Conservation (phyloP, 1,139 yeast species). For the Sugiyamaella pinicola region DNA sequence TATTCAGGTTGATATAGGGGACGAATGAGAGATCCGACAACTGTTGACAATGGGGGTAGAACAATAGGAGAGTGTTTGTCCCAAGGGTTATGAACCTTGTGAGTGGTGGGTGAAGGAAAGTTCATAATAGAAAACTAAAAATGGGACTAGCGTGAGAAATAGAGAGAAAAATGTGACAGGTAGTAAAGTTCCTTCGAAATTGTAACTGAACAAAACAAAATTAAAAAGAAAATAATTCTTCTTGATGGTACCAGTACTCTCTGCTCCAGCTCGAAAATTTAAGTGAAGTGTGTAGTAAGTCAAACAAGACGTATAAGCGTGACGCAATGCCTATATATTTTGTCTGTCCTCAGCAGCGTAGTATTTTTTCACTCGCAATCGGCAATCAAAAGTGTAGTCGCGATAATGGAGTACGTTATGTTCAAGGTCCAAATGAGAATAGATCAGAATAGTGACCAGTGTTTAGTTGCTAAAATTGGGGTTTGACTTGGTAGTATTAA, state of each 20-base stretch:
- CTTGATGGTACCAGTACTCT: too few species aligned
- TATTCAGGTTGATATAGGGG: too few species aligned
- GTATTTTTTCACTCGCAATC: too few species aligned
- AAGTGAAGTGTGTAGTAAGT: too few species aligned
- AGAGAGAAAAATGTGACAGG: not conserved
- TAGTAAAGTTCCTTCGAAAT: not conserved
- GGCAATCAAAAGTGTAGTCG: too few species aligned
- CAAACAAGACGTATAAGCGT: too few species aligned
- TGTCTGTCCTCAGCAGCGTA: too few species aligned
- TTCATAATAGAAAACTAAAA: not conserved
- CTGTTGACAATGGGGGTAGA: conserved; percentile 5
- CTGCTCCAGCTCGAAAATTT: too few species aligned
- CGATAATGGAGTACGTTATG: too few species aligned
- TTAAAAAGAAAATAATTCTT: not conserved
- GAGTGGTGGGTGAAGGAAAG: not conserved
- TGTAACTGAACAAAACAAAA: not conserved
- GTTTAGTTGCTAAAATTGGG: not conserved
- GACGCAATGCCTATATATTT: too few species aligned
- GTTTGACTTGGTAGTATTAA: not conserved
- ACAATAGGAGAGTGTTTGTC: not conserved
- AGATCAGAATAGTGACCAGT: not conserved
- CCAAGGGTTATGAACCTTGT: not conserved
- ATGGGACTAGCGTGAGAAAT: not conserved
- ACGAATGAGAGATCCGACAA: conserved; percentile 1
- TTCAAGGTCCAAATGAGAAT: too few species aligned